phyloP scores from a whole-genome alignment of 2,329 filamentous ascomycete species.

The Alternaria arbusti region DNA sequence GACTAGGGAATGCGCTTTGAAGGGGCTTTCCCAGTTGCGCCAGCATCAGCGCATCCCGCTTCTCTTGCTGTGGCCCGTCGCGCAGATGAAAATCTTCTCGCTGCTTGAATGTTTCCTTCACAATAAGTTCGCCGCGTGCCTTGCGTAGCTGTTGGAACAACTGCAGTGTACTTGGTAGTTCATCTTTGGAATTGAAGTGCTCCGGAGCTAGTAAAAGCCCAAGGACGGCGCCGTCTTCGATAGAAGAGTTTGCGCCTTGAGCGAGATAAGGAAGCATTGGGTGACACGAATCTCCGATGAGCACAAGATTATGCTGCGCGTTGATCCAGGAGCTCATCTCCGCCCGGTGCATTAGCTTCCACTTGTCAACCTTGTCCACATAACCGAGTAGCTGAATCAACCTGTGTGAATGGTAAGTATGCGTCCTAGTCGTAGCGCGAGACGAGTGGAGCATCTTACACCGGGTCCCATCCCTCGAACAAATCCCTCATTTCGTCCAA shows the following conservation, averaged over 20 bases:
- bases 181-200: constrained; percentile 18
- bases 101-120: too few relatives aligned
- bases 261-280: constrained; percentile 46
- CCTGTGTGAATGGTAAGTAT: constrained; percentile 13
- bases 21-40: too few relatives aligned
- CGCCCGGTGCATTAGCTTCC: constrained; percentile 68
- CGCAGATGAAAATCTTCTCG: too few relatives aligned
- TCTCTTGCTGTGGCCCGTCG: too few relatives aligned
- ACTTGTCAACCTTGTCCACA: constrained; percentile 69
- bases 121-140: too few relatives aligned
- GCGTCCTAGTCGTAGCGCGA: constrained; percentile 33
- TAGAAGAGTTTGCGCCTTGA: constrained; percentile 65
- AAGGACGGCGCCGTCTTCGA: constrained; percentile 72
- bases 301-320: constrained; percentile 63
- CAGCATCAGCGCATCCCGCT: too few relatives aligned
- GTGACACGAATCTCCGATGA: constrained; percentile 43
- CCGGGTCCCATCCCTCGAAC: constrained; percentile 70
- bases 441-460: constrained; percentile 47
- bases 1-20: too few relatives aligned
- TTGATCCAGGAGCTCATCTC: constrained; percentile 48
- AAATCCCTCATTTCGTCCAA: constrained; percentile 66
- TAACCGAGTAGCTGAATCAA: constrained; percentile 39
- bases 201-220: constrained; percentile 59
- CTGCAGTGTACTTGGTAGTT: constrained; percentile 49
- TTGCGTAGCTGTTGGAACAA: constrained; percentile 12